Evolutionary conservation across 805 yeast species (phyloP).

Genomic region (Candida boleticola): DNA sequence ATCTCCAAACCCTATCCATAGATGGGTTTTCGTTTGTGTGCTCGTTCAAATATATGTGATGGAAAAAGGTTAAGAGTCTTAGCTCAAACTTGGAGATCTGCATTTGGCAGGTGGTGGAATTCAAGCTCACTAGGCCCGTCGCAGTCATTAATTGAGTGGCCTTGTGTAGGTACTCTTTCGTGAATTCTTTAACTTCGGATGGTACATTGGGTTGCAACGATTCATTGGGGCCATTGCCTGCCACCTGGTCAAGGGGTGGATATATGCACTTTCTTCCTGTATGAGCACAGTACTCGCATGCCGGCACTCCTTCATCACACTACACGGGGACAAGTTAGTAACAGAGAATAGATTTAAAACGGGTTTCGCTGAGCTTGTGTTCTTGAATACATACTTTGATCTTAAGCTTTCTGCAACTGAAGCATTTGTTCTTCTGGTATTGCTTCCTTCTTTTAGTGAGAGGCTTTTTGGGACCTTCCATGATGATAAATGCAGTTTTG

Average conservation of each 20-base stretch:
- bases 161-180: too few relatives aligned
- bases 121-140: constrained; percentile 2
- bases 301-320: constrained; percentile 24
- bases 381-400: constrained; percentile 33
- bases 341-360: too few relatives aligned
- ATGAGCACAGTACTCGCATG: constrained; percentile 26
- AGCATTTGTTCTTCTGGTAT: constrained; percentile 20
- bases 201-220: too few relatives aligned
- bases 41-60: constrained; percentile 11
- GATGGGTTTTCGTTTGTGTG: background rate
- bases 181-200: background rate
- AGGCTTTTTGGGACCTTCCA: background rate
- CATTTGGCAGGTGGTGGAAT: constrained; percentile 14
- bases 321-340: too few relatives aligned
- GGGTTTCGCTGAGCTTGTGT: too few relatives aligned
- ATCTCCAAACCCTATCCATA: constrained; percentile 13
- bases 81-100: constrained; percentile 18
- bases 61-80: constrained; percentile 18
- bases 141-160: background rate
- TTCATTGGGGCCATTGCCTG: too few relatives aligned
- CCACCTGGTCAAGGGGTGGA: constrained; percentile 2
- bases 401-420: constrained; percentile 28
- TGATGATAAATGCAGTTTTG: too few relatives aligned
- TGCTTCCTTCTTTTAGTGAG: background rate
- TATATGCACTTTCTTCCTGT: constrained; percentile 21